Conservation (phyloP, 208 protist species). For the Trypanosoma scelopori region DNA sequence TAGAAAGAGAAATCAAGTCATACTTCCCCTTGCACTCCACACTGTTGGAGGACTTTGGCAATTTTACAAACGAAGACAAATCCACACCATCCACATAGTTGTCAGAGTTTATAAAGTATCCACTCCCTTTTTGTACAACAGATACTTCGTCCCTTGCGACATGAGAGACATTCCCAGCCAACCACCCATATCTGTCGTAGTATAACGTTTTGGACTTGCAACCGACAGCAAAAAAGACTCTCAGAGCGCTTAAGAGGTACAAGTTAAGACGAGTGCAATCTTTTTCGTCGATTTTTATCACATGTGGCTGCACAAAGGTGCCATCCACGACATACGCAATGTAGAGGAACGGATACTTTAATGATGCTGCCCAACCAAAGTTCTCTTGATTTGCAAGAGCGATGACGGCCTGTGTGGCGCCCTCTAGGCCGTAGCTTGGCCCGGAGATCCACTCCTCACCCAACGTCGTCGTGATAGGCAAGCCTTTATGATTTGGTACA, state of each 20-base stretch:
- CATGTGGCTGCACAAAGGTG: neutral
- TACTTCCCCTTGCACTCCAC: slow-evolving; percentile 3
- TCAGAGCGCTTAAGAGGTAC: neutral
- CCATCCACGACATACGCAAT: slow-evolving; percentile 7
- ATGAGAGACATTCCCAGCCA: neutral
- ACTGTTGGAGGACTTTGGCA: neutral
- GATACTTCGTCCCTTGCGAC: slow-evolving; percentile 5
- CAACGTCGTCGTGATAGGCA: neutral
- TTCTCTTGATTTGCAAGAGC: neutral
- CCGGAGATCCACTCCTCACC: slow-evolving; percentile 16
- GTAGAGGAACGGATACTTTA: neutral
- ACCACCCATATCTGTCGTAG: slow-evolving; percentile 5
- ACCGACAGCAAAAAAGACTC: slow-evolving; percentile 12
- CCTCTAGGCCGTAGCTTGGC: neutral
- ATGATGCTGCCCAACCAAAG: slow-evolving; percentile 9
- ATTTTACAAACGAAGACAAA: slow-evolving; percentile 6
- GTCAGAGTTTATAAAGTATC: slow-evolving; percentile 19
- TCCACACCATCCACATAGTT: slow-evolving; percentile 13
- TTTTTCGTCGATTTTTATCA: neutral
- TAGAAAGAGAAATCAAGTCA: slow-evolving; percentile 11
- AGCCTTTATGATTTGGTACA: neutral
- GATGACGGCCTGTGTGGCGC: neutral
- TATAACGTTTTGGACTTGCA: slow-evolving; percentile 1
- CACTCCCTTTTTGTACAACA: slow-evolving; percentile 10
- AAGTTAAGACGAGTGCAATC: slow-evolving; percentile 5